Base-by-base conservation (phyloP, 495 filamentous ascomycete species). In the Gamarada debralockiae region DNA sequence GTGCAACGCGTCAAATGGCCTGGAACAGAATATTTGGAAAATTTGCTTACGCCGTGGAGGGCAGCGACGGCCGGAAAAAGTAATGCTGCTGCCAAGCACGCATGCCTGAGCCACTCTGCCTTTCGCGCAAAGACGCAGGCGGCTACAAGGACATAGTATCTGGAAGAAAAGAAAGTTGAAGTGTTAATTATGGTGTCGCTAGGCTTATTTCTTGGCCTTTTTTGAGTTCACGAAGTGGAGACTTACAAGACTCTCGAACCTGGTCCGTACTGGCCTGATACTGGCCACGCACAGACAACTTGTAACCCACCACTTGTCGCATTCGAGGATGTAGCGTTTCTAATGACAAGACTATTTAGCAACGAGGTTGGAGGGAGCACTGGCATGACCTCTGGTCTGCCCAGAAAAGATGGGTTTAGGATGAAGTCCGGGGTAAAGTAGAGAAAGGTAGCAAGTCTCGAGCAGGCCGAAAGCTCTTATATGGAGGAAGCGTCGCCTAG, bases 61-160 rank as follows among this genome's bases (percentile, higher is more conserved):
- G 80, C 80, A 17, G 81, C 79, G 14, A 81, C 76, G 18, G 81
- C 78, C 0, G 81, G 80, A 49, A 83, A 73, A 29, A 83, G 66
- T 56, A 85, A 62, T 4, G 78, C 80, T n/a, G 74, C 79, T n/a
- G 78, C 80, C 31, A 85, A 61, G 53, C 76, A 79, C 23, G 81
- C 75, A 43, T 73, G 79, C 47, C 74, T 70, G 20, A 85, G 71
- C 75, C 75, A 82, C 67, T 79, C 75, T 15, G 59, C 59, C 53
- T 78, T 81, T 24, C 77, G 70, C 36, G 77, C 81, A 34, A 83
- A 55, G 4, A 84, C 70, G 50, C 78, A 83, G 10, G 80, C 71
- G 43, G 76, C 75, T 33, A 82, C 74, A 3, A 83, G 70, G 25
- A 71, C 70, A 59, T 85, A 85, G 58, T 81, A 84, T 41, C 80